Evolutionary conservation across 2,329 filamentous ascomycete genomes (phyloP).

Genomic region (Pyrenophora tritici-repentis): DNA sequence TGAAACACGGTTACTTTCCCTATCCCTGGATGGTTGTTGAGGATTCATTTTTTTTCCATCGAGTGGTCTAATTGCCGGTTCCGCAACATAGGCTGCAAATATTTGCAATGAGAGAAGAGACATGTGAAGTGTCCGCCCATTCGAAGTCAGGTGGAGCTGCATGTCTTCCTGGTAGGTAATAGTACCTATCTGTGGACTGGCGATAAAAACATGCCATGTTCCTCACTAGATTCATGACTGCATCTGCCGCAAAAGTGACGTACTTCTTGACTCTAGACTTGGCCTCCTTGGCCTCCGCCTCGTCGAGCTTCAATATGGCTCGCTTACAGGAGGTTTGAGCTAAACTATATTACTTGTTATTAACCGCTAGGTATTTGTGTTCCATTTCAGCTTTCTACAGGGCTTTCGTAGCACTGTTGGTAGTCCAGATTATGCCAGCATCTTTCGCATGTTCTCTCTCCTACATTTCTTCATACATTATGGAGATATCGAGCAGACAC

Average conservation of each 20-base stretch:
- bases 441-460: neutral
- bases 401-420: neutral
- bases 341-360: neutral
- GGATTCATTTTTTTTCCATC: neutral
- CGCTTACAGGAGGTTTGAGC: neutral
- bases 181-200: neutral
- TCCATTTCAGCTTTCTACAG: neutral
- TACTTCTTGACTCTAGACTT: neutral
- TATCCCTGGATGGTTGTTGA: neutral
- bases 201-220: neutral
- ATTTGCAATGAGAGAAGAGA: neutral
- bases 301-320: neutral
- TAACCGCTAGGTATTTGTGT: neutral
- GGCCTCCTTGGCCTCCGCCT: neutral
- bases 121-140: neutral
- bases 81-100: neutral
- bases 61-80: neutral
- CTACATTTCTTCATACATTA: neutral
- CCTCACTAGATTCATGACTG: neutral
- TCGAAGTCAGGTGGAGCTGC: neutral
- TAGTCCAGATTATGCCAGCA: neutral
- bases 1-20: neutral
- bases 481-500: neutral
- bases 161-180: neutral
- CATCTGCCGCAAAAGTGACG: neutral